Percentiles rank a stretch among this genome's conserved stretches.
These are phyloP conservation scores for Letharia lupina DNA, from an alignment of 495 filamentous ascomycete species.

Conservation along the genomic window DNA sequence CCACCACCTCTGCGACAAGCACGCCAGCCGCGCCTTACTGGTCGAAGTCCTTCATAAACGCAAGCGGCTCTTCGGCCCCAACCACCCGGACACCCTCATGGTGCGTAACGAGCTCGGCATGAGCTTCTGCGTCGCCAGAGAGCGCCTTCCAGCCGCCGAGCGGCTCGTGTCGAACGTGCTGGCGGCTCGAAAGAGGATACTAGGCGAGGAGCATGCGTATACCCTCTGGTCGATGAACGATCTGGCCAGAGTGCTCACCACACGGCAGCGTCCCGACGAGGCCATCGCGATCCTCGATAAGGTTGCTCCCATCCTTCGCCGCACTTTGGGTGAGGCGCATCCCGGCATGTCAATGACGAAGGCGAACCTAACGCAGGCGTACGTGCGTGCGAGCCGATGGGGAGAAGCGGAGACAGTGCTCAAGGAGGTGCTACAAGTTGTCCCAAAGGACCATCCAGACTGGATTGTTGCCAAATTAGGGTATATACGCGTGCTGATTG, in stretches of 20 bases:
- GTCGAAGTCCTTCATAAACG: slow-evolving; percentile 18
- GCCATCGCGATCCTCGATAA: slow-evolving; percentile 27
- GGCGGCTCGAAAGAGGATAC: slow-evolving; percentile 23
- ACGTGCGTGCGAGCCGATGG: slow-evolving; percentile 21
- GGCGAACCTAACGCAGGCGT: slow-evolving; percentile 26
- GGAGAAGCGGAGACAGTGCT: slow-evolving; percentile 22
- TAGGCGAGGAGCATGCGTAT: slow-evolving; percentile 25
- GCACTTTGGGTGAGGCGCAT: slow-evolving; percentile 26
- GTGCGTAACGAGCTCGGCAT: slow-evolving; percentile 24
- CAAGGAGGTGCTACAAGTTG: slow-evolving; percentile 10
- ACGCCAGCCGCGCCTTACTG: slow-evolving; percentile 15
- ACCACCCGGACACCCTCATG: slow-evolving; percentile 25
- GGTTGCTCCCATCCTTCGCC: slow-evolving; percentile 22
- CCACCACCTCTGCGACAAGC: slow-evolving; percentile 20
- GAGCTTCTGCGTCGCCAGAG: slow-evolving; percentile 17
- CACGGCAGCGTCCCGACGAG: slow-evolving; percentile 22
- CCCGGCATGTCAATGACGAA: slow-evolving; percentile 29
- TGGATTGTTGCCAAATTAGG: slow-evolving; percentile 20
- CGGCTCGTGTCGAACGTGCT: slow-evolving; percentile 23
- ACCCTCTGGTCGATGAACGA: no score
- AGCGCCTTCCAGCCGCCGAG: slow-evolving; percentile 19
- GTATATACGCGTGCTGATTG: slow-evolving; percentile 16
- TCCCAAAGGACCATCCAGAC: slow-evolving; percentile 20
- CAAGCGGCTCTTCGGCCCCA: slow-evolving; percentile 19
- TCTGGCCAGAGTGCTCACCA: slow-evolving; percentile 25